A percentile compares a stretch with the other conserved stretches of the same genome.
Evolutionary conservation across 345 rosid species (phyloP).

Genomic region (Iberis pinnata): DNA sequence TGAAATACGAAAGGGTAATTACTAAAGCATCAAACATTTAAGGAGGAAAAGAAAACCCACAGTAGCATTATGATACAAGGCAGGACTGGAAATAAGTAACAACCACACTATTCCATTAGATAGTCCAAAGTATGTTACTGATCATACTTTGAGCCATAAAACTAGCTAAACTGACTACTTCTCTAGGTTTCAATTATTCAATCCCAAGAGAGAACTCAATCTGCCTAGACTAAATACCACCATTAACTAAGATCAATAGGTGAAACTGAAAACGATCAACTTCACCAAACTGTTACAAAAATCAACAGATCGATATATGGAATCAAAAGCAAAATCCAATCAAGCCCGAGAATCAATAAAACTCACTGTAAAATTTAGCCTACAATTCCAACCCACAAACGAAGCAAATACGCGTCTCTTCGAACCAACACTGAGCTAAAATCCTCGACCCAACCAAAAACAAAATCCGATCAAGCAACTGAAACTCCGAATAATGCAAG

Average conservation of each 20-base stretch:
- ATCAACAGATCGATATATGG: not conserved
- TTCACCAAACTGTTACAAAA: conserved; percentile 9
- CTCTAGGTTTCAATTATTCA: not conserved
- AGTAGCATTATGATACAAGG: not conserved
- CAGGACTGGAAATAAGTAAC: conserved; percentile 5
- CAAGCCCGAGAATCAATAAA: too few relatives aligned
- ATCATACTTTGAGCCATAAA: not conserved
- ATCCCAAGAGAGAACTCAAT: not conserved
- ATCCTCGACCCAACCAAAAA: not conserved
- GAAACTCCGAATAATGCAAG: conserved; percentile 6
- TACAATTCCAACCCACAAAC: not conserved
- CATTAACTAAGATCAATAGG: not conserved
- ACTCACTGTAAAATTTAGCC: not conserved
- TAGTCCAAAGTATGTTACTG: conserved; percentile 1
- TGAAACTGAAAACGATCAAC: conserved; percentile 7
- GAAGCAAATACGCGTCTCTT: too few relatives aligned
- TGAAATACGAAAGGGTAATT: conserved; percentile 15
- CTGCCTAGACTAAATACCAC: not conserved
- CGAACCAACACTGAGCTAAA: conserved; percentile 8
- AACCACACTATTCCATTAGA: not conserved
- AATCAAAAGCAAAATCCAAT: not conserved
- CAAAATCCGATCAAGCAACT: conserved; percentile 19
- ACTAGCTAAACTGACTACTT: conserved; percentile 9
- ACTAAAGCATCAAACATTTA: conserved; percentile 9
- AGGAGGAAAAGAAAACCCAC: not conserved